Base-by-base conservation (phyloP, 805 yeast genomes). In the Kockiozyma suomiensis region DNA sequence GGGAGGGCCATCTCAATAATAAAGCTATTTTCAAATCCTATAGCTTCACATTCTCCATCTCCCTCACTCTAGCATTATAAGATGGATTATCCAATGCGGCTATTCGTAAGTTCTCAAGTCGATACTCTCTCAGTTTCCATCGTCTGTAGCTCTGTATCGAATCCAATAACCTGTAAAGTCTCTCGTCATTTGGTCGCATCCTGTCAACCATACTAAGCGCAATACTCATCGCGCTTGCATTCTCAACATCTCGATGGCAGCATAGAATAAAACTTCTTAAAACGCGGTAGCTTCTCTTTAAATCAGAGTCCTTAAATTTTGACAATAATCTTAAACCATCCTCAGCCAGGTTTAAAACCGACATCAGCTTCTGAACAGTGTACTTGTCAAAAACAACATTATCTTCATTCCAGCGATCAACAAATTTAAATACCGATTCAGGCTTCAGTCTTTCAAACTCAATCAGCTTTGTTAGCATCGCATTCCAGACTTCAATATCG, bases 401-500 rank as follows among this genome's bases (percentile, higher is more conserved):
- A 32, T 26, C 25, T 7, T 33, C 32, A 15, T 55, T 37, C 33
- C 54, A 47, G 15, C 42, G 19, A 8, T 55, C 46, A 59, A 64
- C 40, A 13, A 62, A 8, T 2, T 33, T 17, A 19, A 59, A 47
- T 8, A 42, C 58, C 6, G 52, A 37, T 4, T 51, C 56, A 6
- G 48, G 45, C n/a, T 38, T 41, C 25, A 62, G 23, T 26, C 51
- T 33, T 8, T 37, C 33, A 2, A 35, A 12, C 10, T 42, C 41
- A 13, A 53, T 23, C 5, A 62, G 23, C 21, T 54, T 48, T 13
- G 7, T 19, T 12, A 62, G 25, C 2, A 59, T 15, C 13, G 61
- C 61, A 33, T 49, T 28, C 66, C 66, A 62, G 12, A 43, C 49
- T 3, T 25, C 38, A 19, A 47, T 25, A 35, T 62, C 66, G 21